Evolutionary conservation across 2,329 filamentous ascomycete species (phyloP).

Genomic region (Colletotrichum costaricense): DNA sequence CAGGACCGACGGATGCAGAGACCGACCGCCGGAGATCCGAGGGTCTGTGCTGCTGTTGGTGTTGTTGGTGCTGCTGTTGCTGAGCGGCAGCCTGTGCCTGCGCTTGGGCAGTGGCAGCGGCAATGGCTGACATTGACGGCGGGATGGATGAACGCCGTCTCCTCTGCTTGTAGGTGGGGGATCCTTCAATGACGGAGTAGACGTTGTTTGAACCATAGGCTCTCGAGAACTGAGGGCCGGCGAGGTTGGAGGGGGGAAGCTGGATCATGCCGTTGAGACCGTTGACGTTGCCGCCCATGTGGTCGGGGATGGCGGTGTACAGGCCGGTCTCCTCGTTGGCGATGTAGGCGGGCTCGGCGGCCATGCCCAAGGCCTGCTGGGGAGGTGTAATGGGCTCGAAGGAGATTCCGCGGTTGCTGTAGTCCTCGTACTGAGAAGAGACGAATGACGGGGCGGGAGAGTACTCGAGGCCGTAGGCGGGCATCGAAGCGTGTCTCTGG

Average conservation of each 20-base stretch:
- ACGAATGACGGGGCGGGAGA: slow-evolving; percentile 98
- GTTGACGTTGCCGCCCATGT: slow-evolving; percentile 78
- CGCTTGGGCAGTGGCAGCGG: slow-evolving; percentile 70
- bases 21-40: slow-evolving; percentile 93
- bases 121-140: slow-evolving; percentile 76
- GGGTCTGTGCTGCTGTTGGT: slow-evolving; percentile 69
- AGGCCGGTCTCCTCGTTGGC: slow-evolving; percentile 97
- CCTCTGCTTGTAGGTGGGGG: slow-evolving; percentile 98
- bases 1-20: slow-evolving; percentile 85
- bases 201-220: slow-evolving; percentile 81
- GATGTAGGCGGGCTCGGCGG: slow-evolving; percentile 94
- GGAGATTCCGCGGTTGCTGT: slow-evolving; percentile 94
- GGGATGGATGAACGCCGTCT: slow-evolving; percentile 93
- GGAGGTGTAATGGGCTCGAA: slow-evolving; percentile 98
- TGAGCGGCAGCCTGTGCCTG: slow-evolving; percentile 58
- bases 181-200: slow-evolving; percentile 97
- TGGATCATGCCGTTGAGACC: slow-evolving; percentile 91
- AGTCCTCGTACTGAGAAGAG: slow-evolving; percentile 98
- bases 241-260: slow-evolving; percentile 85
- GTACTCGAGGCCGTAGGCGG: slow-evolving; percentile 93
- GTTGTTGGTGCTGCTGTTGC: slow-evolving; percentile 21
- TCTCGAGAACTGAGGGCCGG: slow-evolving; percentile 82
- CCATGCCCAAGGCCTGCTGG: slow-evolving; percentile 85
- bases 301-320: slow-evolving; percentile 94
- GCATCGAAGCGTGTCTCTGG: slow-evolving; percentile 98